Conservation (phyloP, 75 land plant species). For the Isoetes taiwanensis region DNA sequence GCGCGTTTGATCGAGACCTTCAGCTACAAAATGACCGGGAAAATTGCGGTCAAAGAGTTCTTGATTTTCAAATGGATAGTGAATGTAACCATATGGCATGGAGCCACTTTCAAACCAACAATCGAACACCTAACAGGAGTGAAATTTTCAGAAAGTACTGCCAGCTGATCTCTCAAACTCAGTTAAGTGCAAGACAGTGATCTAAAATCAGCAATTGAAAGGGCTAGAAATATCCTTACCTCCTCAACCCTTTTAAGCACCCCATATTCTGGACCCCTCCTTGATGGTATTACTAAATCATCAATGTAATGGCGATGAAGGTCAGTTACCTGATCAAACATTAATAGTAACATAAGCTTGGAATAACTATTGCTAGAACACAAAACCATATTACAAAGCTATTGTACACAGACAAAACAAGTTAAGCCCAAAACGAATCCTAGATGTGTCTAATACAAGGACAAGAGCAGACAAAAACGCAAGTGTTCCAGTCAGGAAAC, state of each 20-base stretch:
- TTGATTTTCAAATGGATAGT: slow-evolving; percentile 97
- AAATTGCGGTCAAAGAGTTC: slow-evolving; percentile 89
- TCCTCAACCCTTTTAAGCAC: slow-evolving; percentile 84
- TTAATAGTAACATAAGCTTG: too few relatives aligned
- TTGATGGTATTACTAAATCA: slow-evolving; percentile 86
- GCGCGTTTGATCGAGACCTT: slow-evolving; percentile 99
- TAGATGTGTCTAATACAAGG: too few relatives aligned
- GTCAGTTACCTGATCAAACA: slow-evolving; percentile 91
- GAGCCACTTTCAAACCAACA: slow-evolving; percentile 99
- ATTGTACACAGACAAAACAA: too few relatives aligned
- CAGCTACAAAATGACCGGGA: slow-evolving; percentile 98
- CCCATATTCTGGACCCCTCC: slow-evolving; percentile 76
- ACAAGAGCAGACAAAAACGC: not conserved
- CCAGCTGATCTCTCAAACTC: not conserved
- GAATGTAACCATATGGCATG: slow-evolving; percentile 99
- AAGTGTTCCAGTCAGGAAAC: not conserved
- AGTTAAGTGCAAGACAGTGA: not conserved
- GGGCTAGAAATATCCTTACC: slow-evolving; percentile 34
- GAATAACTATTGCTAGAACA: too few relatives aligned
- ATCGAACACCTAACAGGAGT: slow-evolving; percentile 65
- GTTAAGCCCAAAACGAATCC: too few relatives aligned
- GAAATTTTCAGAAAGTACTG: too few relatives aligned
- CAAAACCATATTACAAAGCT: too few relatives aligned
- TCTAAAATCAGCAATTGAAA: not conserved
- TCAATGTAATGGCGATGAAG: slow-evolving; percentile 90